Percentiles rank a stretch among this genome's conserved stretches.
Conservation (phyloP, 257 asterid genomes). For the Solanum tacnaense region DNA sequence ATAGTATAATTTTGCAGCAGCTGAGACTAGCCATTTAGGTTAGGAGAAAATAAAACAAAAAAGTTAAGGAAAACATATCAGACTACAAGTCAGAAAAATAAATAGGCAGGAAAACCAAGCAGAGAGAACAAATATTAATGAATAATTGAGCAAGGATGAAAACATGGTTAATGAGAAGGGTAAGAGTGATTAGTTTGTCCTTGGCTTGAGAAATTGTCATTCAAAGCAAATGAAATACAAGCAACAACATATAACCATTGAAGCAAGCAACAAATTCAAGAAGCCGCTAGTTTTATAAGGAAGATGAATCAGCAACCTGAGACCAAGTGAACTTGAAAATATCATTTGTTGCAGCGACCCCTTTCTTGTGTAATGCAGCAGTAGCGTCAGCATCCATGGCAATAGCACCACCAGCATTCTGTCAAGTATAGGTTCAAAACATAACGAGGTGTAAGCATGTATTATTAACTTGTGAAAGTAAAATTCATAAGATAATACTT, state of each 20-base stretch:
- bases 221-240: not conserved
- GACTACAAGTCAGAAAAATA: not conserved
- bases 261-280: not conserved
- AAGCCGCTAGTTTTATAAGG: not conserved
- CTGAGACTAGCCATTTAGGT: not conserved
- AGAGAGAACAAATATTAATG: not conserved
- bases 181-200: not conserved
- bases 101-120: not conserved
- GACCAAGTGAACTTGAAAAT: constrained; percentile 75
- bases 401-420: constrained; percentile 74
- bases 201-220: not conserved
- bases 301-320: constrained; percentile 30
- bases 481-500: not conserved
- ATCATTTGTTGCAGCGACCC: constrained; percentile 69
- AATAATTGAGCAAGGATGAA: not conserved
- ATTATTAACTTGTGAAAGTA: not conserved
- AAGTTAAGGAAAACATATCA: not conserved
- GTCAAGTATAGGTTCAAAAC: not conserved
- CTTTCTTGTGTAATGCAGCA: constrained; percentile 65
- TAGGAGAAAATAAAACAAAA: not conserved
- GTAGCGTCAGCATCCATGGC: constrained; percentile 96
- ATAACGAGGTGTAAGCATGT: not conserved
- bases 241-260: not conserved
- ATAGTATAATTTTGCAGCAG: not conserved
- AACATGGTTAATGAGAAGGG: not conserved